A percentile compares a stretch with the other conserved stretches of the same genome.
Evolutionary conservation across 345 rosid genomes (phyloP).

Genomic region (Cardamine chenopodiifolia): DNA sequence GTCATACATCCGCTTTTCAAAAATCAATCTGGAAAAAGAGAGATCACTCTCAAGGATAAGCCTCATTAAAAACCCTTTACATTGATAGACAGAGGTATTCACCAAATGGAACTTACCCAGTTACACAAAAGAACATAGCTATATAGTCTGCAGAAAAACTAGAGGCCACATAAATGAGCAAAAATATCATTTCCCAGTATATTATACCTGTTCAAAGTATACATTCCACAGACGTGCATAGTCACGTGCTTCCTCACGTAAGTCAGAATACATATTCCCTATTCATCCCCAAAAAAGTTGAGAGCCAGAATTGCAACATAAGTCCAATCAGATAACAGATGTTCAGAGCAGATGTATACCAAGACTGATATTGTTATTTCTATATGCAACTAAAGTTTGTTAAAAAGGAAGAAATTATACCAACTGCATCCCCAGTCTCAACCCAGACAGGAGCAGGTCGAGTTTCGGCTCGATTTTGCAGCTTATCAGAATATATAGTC

Average conservation of each 20-base stretch:
- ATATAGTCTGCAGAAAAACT: conserved; percentile 2
- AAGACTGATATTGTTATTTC: conserved; percentile 18
- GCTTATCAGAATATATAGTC: conserved; percentile 65
- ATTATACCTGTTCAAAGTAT: conserved; percentile 92
- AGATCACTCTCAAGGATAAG: conserved; percentile 8
- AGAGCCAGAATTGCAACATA: conserved; percentile 36
- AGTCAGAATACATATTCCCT: conserved; percentile 82
- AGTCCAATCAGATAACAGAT: conserved; percentile 21
- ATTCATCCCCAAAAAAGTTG: conserved; percentile 58
- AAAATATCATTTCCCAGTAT: conserved; percentile 2
- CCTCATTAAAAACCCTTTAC: background rate
- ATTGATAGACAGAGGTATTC: background rate
- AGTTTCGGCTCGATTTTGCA: conserved; percentile 64
- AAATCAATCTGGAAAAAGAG: conserved; percentile 16
- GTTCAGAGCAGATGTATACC: no score
- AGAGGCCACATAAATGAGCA: conserved; percentile 2
- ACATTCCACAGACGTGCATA: conserved; percentile 87
- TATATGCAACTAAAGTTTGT: background rate
- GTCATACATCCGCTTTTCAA: no score
- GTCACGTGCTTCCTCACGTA: conserved; percentile 95
- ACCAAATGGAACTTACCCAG: background rate
- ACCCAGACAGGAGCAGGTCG: conserved; percentile 90
- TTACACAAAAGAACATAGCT: no score
- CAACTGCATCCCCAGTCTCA: conserved; percentile 99
- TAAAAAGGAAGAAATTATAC: conserved; percentile 59